Evolutionary conservation across 345 rosid genomes (phyloP), one percentile per base, ranked within the genome.

Genomic region (Citrus inodora): DNA sequence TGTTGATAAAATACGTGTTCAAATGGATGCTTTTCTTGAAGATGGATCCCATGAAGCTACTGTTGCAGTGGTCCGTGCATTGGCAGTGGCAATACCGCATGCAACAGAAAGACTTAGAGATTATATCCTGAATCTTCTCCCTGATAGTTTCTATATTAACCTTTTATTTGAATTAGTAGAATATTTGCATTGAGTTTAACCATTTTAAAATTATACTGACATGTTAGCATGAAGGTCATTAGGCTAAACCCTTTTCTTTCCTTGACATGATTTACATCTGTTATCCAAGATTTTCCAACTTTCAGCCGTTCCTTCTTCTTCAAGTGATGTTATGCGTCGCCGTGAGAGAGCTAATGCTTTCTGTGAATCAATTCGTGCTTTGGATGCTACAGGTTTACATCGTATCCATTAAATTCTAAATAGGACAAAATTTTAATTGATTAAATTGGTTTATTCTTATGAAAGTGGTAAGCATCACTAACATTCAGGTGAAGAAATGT

Each of bases 21-120:
- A 95, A 88, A 95, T 95, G 99, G 99, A 95, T 88, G 98, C 98
- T 40, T 95, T 95, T 87, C 94, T 95, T 68, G 99, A 95, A 86
- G 99, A 95, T 83, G 99, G 99, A 75, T 92, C 99, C 55, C 96
- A 93, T 86, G 99, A 92, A 82, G 96, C 99, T 77, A 92, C 94
- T 48, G 76, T 93, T 42, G 98, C 97, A 74, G 99, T 95, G 72
- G 86, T 95, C 68, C 99, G 93, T 76, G 92, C 97, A 24, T 87
- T 95, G 83, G 78, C 89, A 67, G 87, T 91, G 74, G 99, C 98
- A 53, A 88, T 93, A 82, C 99, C 98, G 14, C 97, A 93, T 86
- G 90, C 99, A 78, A 93, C 97, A 62, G 97, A 93, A 35, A 90
- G 84, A 80, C 93, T 95, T 70, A 83, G 98, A 86, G 98, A 95